These are phyloP conservation scores for Boletus mariae DNA, from an alignment of 1,284 basidiomycete species.

Conservation along the genomic window DNA sequence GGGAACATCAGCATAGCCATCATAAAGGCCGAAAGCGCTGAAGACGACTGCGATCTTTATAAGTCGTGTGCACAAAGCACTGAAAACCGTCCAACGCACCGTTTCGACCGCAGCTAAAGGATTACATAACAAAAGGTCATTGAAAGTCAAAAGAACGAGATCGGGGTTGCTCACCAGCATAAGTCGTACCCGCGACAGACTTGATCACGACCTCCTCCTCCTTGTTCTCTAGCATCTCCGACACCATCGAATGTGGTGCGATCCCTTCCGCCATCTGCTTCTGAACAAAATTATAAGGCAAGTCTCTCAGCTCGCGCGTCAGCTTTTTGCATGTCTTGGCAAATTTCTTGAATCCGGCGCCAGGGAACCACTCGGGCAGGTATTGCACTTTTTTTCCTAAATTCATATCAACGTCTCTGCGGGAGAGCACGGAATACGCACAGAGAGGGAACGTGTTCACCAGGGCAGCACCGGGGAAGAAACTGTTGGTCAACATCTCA, in stretches of 20 bases:
- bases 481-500: slow-evolving; percentile 23
- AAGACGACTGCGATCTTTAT: slow-evolving; percentile 15
- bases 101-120: slow-evolving; percentile 12
- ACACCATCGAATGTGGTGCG: slow-evolving; percentile 20
- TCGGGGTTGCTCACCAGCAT: slow-evolving; percentile 9
- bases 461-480: slow-evolving; percentile 21
- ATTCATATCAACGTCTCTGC: background rate
- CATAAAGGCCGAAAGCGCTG: slow-evolving; percentile 21
- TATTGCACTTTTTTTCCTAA: background rate
- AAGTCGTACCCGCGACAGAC: slow-evolving; percentile 24
- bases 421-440: slow-evolving; percentile 3
- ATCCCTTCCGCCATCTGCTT: slow-evolving; percentile 19
- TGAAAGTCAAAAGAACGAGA: background rate
- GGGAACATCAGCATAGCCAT: slow-evolving; percentile 29
- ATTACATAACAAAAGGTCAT: too few species aligned
- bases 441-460: slow-evolving; percentile 32
- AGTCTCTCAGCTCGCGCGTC: slow-evolving; percentile 22
- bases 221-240: slow-evolving; percentile 21
- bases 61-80: background rate
- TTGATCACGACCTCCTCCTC: slow-evolving; percentile 28
- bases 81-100: slow-evolving; percentile 3
- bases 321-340: slow-evolving; percentile 17
- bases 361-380: slow-evolving; percentile 31
- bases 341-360: slow-evolving; percentile 28
- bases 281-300: slow-evolving; percentile 26